A percentile compares a stretch with the other conserved stretches of the same genome.
Conservation (phyloP, 345 rosid genomes). For the Lepidium sativum region DNA sequence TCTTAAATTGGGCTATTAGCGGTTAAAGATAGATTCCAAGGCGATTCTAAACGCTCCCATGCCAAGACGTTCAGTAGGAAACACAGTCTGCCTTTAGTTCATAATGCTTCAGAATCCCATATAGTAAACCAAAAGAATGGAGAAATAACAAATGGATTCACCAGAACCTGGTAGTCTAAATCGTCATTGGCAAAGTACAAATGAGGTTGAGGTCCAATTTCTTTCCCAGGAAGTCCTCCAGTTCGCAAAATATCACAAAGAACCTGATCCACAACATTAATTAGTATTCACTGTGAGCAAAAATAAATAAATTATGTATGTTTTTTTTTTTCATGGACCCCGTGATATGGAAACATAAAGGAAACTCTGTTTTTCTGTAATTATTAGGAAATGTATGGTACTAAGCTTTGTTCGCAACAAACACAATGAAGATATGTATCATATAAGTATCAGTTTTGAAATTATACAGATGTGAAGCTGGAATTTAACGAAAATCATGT, state of each 20-base stretch:
- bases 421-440: background rate
- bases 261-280: slow-evolving; percentile 39
- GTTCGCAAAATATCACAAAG: slow-evolving; percentile 81
- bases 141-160: background rate
- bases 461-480: background rate
- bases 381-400: background rate
- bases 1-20: slow-evolving; percentile 30
- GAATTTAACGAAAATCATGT: background rate
- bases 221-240: slow-evolving; percentile 80
- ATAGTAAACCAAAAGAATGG: background rate
- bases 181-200: slow-evolving; percentile 79
- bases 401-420: background rate
- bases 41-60: slow-evolving; percentile 93
- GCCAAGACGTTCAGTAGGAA: slow-evolving; percentile 84
- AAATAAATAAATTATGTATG: background rate
- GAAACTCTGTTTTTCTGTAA: background rate
- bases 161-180: slow-evolving; percentile 68
- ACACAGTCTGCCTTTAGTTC: slow-evolving; percentile 49
- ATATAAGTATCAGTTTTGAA: background rate
- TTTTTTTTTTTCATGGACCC: background rate
- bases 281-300: background rate
- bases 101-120: slow-evolving; percentile 32
- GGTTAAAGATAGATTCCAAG: slow-evolving; percentile 68
- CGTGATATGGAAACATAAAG: background rate
- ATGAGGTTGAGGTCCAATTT: slow-evolving; percentile 49